phyloP scores from a whole-genome alignment of 2,329 filamentous ascomycete species.

The Bipolaris gigantea region DNA sequence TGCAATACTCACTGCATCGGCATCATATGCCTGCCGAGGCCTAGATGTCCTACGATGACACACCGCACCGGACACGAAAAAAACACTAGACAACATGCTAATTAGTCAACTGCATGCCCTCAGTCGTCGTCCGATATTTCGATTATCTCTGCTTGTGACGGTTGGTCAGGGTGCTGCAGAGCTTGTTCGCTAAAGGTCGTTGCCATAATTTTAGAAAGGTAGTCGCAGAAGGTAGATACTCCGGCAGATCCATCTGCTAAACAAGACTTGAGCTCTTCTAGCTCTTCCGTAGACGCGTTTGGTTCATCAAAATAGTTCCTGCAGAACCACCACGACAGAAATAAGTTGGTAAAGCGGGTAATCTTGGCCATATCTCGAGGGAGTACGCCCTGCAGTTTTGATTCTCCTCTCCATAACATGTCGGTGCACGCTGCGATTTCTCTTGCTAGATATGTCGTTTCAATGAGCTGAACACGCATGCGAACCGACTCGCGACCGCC shows the following conservation, averaged over 20 bases:
- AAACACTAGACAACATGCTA: neutral
- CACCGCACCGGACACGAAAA: neutral
- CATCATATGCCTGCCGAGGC: constrained; percentile 2
- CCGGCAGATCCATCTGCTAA: constrained; percentile 19
- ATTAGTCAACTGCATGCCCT: neutral
- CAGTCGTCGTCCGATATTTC: constrained; percentile 34
- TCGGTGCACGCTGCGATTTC: constrained; percentile 31
- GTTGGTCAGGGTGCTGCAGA: constrained; percentile 20
- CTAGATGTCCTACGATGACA: constrained; percentile 1
- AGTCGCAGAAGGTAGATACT: constrained; percentile 29
- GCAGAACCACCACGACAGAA: constrained; percentile 42
- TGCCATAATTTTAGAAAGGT: constrained; percentile 23
- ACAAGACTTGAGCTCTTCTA: constrained; percentile 22
- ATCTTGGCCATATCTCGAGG: constrained; percentile 32
- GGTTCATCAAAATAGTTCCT: constrained; percentile 20
- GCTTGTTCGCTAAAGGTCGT: constrained; percentile 33
- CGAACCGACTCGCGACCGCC: constrained; percentile 27
- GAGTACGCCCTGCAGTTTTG: constrained; percentile 31
- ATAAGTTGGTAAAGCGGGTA: constrained; percentile 30
- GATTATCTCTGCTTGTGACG: constrained; percentile 34
- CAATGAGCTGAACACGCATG: constrained; percentile 22
- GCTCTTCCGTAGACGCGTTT: constrained; percentile 7
- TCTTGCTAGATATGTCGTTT: constrained; percentile 20
- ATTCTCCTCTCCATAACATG: constrained; percentile 25
- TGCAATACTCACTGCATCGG: constrained; percentile 5